A percentile compares a stretch with the other conserved stretches of the same genome.
Evolutionary conservation across 1,139 yeast species (phyloP).

Genomic region (Tardiomyces depauwii): DNA sequence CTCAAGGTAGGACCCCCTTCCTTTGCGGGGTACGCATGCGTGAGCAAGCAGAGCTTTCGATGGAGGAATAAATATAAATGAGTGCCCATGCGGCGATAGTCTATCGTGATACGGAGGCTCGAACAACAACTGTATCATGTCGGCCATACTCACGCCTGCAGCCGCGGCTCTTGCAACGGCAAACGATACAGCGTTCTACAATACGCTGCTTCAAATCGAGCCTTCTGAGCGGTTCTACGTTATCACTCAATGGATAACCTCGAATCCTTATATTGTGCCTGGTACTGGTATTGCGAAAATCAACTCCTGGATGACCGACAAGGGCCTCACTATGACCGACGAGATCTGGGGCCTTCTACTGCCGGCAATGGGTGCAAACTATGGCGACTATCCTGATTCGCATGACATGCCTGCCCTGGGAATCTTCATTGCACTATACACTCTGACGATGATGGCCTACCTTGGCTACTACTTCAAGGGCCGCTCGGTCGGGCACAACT

Average conservation of each 20-base stretch:
- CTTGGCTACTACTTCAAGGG: not conserved
- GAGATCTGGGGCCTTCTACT: not conserved
- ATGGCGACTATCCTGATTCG: not conserved
- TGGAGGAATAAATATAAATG: too few species aligned
- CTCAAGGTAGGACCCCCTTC: too few species aligned
- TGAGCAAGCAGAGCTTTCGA: too few species aligned
- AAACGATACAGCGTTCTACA: not conserved
- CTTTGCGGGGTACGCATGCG: too few species aligned
- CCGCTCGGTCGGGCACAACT: not conserved
- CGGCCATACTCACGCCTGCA: not conserved
- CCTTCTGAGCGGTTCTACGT: not conserved
- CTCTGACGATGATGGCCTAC: not conserved
- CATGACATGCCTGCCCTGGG: not conserved
- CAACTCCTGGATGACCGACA: not conserved
- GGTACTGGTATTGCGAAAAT: not conserved
- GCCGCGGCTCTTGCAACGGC: not conserved
- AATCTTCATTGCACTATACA: not conserved
- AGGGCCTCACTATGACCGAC: not conserved
- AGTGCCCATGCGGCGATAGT: too few species aligned
- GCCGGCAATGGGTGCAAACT: not conserved
- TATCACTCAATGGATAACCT: not conserved
- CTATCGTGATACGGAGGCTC: too few species aligned
- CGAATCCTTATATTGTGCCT: not conserved
- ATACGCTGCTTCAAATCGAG: not conserved
- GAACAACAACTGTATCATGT: not conserved